phyloP scores from a whole-genome alignment of 352 stramenopile species.

The Blastocystis hominis region DNA sequence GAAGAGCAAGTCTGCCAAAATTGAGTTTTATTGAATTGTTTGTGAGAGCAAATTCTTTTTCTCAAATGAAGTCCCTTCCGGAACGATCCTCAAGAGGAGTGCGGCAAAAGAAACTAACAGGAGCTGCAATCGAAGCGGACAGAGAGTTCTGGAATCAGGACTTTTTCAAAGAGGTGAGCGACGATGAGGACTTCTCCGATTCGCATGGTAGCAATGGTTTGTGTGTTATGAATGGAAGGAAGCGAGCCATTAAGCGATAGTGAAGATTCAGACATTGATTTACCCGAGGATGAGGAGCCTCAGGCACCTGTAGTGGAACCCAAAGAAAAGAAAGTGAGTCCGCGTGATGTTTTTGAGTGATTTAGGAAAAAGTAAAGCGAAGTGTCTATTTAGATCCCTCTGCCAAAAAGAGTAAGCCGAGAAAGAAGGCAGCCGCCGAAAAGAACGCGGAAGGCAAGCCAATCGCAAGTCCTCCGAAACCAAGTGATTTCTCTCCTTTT shows the following conservation, averaged over 20 bases:
- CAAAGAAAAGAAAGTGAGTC: constrained; percentile 43
- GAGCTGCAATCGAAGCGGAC: constrained; percentile 48
- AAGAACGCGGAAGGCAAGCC: neutral
- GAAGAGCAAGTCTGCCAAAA: neutral
- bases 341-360: neutral
- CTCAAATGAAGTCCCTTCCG: constrained; percentile 31
- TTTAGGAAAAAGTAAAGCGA: constrained; percentile 57
- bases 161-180: constrained; percentile 48
- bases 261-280: constrained; percentile 57
- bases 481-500: neutral
- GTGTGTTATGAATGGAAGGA: neutral
- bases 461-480: neutral
- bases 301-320: constrained; percentile 34
- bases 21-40: constrained; percentile 12
- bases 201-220: neutral
- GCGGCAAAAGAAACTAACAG: neutral
- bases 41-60: neutral
- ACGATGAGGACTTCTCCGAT: constrained; percentile 55
- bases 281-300: constrained; percentile 46
- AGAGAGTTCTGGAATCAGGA: constrained; percentile 58
- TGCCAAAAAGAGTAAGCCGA: constrained; percentile 50
- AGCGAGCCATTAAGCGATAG: constrained; percentile 34
- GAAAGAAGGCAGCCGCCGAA: neutral
- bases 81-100: constrained; percentile 15
- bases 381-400: constrained; percentile 55